Evolutionary conservation across 345 rosid genomes (phyloP), one percentile per base, ranked within the genome.

Genomic region (Geranium brycei): DNA sequence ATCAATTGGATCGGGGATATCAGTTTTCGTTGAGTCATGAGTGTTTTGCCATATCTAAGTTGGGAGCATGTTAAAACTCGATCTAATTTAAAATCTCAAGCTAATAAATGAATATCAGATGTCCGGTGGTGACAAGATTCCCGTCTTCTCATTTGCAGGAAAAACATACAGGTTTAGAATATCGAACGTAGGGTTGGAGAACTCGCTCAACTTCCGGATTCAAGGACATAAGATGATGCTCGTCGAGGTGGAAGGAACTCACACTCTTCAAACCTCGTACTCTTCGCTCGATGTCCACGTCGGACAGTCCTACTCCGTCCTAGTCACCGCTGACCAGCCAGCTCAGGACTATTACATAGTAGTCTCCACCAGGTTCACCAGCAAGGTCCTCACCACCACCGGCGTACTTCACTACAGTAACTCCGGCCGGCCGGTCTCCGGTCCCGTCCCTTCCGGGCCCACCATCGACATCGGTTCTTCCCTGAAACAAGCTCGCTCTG

Each of bases 221-320:
- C 85, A 81, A 53, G 76, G 77, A 61, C 85, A 81, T 76, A 78
- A 65, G 3, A 57, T 81, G 82, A 79, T 68, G 63, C 57, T 81
- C 15, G 80, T 76, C 4, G 85, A 81, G 74, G 82, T 78, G 17
- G 85, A 81, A 62, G 85, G 85, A 13, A 81, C 82, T 2, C 85
- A 81, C 13, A 76, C 82, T 0, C 67, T 81, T 10, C 85, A 81
- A 23, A 76, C 70, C 19, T 73, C 75, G 40, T 81, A 73, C 55
- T 71, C 82, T 1, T 81, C 85, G 19, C 73, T 81, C 4, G 85
- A 81, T n/a, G 77, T 81, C 53, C 85, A 81, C 23, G 76, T 76
- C 0, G 85, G 85, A 19, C 85, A 81, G 59, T 81, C 82, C n/a
- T 78, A 68, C 63, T 81, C 85, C 0, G 82, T 81, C n/a, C 75